Conservation (phyloP, 305 asterid genomes). For the Euphrasia arctica region DNA sequence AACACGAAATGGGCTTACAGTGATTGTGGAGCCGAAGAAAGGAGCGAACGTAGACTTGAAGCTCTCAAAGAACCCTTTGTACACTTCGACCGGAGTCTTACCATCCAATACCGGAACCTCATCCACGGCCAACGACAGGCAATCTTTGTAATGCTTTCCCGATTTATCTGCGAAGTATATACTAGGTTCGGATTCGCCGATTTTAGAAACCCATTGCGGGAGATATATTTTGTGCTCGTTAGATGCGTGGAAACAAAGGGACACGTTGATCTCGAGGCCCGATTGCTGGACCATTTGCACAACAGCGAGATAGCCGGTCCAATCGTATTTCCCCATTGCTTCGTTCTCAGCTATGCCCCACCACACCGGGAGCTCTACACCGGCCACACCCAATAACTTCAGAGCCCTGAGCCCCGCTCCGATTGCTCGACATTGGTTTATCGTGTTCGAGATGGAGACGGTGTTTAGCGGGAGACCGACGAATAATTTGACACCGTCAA, state of each 20-base stretch:
- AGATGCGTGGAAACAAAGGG: slow-evolving; percentile 76
- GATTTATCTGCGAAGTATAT: slow-evolving; percentile 64
- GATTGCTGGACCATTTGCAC: slow-evolving; percentile 54
- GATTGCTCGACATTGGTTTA: slow-evolving; percentile 68
- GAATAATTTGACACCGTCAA: slow-evolving; percentile 43
- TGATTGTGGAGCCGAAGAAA: slow-evolving; percentile 70
- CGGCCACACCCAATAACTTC: slow-evolving; percentile 79
- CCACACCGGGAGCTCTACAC: slow-evolving; percentile 89
- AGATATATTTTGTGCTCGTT: slow-evolving; percentile 40
- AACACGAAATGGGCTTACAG: slow-evolving; percentile 37
- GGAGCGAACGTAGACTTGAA: slow-evolving; percentile 59
- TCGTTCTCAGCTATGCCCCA: slow-evolving; percentile 88
- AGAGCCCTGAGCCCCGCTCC: slow-evolving; percentile 79
- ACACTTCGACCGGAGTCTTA: slow-evolving; percentile 71
- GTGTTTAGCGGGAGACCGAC: slow-evolving; percentile 86
- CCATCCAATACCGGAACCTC: slow-evolving; percentile 79
- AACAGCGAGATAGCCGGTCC: slow-evolving; percentile 65
- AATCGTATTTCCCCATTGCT: slow-evolving; percentile 59
- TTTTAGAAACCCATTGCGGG: slow-evolving; percentile 73
- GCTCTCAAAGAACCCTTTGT: slow-evolving; percentile 52
- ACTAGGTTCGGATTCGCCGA: slow-evolving; percentile 60
- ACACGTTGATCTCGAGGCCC: slow-evolving; percentile 75
- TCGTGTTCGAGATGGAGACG: slow-evolving; percentile 46
- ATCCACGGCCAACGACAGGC: slow-evolving; percentile 64
- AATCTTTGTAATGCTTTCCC: slow-evolving; percentile 55